A percentile compares a stretch with the other conserved stretches of the same genome.
phyloP scores from a whole-genome alignment of 1,284 basidiomycete species.

The Vanrija sp. region DNA sequence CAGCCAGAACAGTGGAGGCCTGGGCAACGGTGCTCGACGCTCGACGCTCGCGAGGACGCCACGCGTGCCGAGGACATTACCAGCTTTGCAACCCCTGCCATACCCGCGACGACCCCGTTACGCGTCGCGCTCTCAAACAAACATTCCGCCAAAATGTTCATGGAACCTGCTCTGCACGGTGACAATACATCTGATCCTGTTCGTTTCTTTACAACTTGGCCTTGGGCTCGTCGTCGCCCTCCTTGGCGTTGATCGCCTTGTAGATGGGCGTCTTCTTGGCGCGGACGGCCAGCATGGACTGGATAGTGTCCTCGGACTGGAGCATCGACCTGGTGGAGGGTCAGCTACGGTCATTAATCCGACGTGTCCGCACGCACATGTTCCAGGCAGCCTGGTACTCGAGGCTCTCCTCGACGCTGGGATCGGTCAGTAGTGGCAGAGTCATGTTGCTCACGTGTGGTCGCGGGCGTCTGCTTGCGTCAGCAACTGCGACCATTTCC shows the following conservation, averaged over 20 bases:
- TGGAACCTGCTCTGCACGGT: too few species aligned
- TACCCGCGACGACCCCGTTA: too few species aligned
- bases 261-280: conserved; percentile 46
- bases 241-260: conserved; percentile 14
- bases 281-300: conserved; percentile 50
- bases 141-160: too few species aligned
- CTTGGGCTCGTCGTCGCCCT: not conserved
- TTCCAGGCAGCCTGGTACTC: conserved; percentile 79
- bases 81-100: too few species aligned
- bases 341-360: not conserved
- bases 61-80: too few species aligned
- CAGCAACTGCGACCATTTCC: not conserved
- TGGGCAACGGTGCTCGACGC: too few species aligned
- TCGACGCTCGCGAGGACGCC: too few species aligned
- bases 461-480: conserved; percentile 61
- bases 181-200: too few species aligned
- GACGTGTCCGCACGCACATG: conserved; percentile 29
- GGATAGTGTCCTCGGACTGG: conserved; percentile 57
- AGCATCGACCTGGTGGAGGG: conserved; percentile 47
- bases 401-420: conserved; percentile 71
- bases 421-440: conserved; percentile 13
- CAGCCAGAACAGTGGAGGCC: too few species aligned
- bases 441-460: conserved; percentile 56
- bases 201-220: conserved; percentile 6
- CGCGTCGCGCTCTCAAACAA: too few species aligned